Base-by-base conservation (phyloP, 257 asterid species). In the Agastache rugosa region DNA sequence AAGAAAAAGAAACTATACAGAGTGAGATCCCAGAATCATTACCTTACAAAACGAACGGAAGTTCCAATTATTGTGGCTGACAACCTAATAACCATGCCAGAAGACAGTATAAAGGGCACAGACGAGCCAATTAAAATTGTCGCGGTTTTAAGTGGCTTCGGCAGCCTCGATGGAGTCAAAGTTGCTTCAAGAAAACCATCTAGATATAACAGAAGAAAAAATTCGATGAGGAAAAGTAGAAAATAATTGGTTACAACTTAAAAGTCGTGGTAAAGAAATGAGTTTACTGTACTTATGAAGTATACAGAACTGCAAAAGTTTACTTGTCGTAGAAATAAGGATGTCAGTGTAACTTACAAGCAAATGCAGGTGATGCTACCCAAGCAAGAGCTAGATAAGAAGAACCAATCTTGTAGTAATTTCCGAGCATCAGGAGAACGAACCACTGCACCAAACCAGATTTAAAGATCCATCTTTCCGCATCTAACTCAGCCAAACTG, bases 151-250 rank as follows among this genome's bases (percentile, higher is more conserved):
- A 94, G 97, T 16, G 95, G 97, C 86, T 78, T 88, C 5, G 99
- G 99, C 75, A 90, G 81, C 86, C 96, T 90, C 62, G 83, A 70
- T 74, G 98, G 96, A 44, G 98, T 89, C 69, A 94, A 80, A 60
- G 99, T 94, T 84, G 99, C 99, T 84, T 94, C 99, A 45, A 94
- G 96, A 80, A 94, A 83, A 62, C 99, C 99, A 89, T 92, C 99
- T 94, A 79, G 62, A 80, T 35, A 73, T 71, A 75, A 68, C 80
- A 85, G 22, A 79, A 76, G 61, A 85, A 23, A 48, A 79, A 58
- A 81, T 77, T 73, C 77, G 82, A 74, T 69, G 35, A 47, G 67
- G 69, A 42, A 9, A 27, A 27, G 66, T 3, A 22, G 37, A 31
- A 62, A 53, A 45, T 65, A 45, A 76, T 11, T n/a, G 25, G 58